A percentile compares a stretch with the other conserved stretches of the same genome.
These are phyloP conservation scores for Trichoderma arundinaceum DNA, from an alignment of 2,329 filamentous ascomycete species.

Conservation along the genomic window DNA sequence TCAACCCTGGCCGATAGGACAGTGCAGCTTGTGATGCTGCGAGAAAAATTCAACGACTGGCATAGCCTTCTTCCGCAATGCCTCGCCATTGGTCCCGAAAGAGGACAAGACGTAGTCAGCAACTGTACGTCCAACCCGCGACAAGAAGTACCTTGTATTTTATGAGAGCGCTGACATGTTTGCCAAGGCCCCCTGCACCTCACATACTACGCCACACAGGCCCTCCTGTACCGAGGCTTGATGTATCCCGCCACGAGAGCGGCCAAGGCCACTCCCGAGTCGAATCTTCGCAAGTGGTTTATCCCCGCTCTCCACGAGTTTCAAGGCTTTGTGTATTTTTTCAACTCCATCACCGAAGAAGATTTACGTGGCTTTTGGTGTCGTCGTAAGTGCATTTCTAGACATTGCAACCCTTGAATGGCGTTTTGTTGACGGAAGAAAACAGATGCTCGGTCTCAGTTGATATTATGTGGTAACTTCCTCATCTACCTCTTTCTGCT, in stretches of 20 bases:
- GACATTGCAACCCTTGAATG: no score
- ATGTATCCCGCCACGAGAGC: slow-evolving; percentile 53
- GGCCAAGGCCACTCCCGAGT: slow-evolving; percentile 46
- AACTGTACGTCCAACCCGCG: slow-evolving; percentile 36
- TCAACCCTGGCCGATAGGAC: slow-evolving; percentile 33
- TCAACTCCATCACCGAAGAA: slow-evolving; percentile 44
- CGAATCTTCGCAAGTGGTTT: slow-evolving; percentile 47
- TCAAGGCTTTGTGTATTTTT: slow-evolving; percentile 47
- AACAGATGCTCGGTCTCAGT: slow-evolving; percentile 48
- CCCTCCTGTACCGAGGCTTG: slow-evolving; percentile 51
- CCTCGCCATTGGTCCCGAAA: slow-evolving; percentile 38
- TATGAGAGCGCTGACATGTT: background rate
- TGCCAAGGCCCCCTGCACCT: slow-evolving; percentile 48
- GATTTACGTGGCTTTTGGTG: slow-evolving; percentile 53
- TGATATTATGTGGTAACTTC: slow-evolving; percentile 55
- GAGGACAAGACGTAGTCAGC: slow-evolving; percentile 33
- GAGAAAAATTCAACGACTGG: slow-evolving; percentile 45
- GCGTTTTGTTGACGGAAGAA: background rate
- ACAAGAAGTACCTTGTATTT: no score
- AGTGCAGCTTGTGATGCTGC: slow-evolving; percentile 38
- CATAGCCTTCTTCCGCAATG: slow-evolving; percentile 46
- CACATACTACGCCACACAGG: slow-evolving; percentile 50
- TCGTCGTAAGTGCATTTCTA: slow-evolving; percentile 45
- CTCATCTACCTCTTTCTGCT: slow-evolving; percentile 55
- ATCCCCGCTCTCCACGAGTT: slow-evolving; percentile 45